These are phyloP conservation scores for Nannizziopsis barbatae DNA, from an alignment of 2,329 filamentous ascomycete genomes.

Conservation along the genomic window DNA sequence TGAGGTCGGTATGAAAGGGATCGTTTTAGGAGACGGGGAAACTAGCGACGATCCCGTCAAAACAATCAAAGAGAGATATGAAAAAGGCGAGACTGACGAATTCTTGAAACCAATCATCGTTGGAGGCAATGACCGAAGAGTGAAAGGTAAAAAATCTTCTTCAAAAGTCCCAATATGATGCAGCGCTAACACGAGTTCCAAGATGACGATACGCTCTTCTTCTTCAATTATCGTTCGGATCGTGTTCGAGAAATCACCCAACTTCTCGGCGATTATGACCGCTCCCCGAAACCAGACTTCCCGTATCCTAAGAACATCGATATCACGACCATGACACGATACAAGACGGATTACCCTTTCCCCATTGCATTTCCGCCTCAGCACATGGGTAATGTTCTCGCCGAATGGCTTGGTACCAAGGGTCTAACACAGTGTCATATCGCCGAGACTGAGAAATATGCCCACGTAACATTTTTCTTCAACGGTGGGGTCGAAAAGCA, in stretches of 20 bases:
- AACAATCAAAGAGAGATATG: conserved; percentile 79
- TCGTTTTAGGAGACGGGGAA: conserved; percentile 80
- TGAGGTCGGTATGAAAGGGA: conserved; percentile 76
- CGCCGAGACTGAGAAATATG: conserved; percentile 98
- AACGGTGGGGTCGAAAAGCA: conserved; percentile 97
- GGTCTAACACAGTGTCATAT: conserved; percentile 86
- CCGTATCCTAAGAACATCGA: conserved; percentile 78
- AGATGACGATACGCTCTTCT: conserved; percentile 93
- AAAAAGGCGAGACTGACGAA: conserved; percentile 82
- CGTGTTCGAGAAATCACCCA: conserved; percentile 94
- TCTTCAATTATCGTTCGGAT: conserved; percentile 99
- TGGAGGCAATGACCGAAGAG: conserved; percentile 70
- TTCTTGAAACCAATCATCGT: conserved; percentile 97
- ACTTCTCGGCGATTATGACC: conserved; percentile 82
- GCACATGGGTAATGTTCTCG: conserved; percentile 94
- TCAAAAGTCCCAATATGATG: not conserved
- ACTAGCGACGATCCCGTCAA: conserved; percentile 71
- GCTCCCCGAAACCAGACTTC: conserved; percentile 82
- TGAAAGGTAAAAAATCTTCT: conserved; percentile 53
- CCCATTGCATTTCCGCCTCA: conserved; percentile 86
- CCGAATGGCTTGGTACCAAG: conserved; percentile 89
- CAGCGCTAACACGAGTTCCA: conserved; percentile 4
- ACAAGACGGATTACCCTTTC: conserved; percentile 92
- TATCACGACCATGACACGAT: conserved; percentile 95
- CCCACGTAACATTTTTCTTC: conserved; percentile 99